Conservation (phyloP, 1,139 yeast species). For the Eremothecium gossypii region DNA sequence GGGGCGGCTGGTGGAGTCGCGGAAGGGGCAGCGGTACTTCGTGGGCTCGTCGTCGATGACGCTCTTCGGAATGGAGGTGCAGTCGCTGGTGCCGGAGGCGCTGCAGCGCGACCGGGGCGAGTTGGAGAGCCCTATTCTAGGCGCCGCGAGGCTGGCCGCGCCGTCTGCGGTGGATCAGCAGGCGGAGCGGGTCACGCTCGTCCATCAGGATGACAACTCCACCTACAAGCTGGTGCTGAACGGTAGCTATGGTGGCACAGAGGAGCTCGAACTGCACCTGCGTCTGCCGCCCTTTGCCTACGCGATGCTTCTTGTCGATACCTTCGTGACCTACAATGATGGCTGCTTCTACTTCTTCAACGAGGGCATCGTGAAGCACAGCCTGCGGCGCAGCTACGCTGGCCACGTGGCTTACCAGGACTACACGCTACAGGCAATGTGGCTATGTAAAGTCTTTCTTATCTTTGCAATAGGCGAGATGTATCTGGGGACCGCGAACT, state of each 20-base stretch:
- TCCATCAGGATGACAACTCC: conserved; percentile 25
- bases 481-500: conserved; percentile 59
- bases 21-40: conserved; percentile 65
- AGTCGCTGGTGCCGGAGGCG: conserved; percentile 36
- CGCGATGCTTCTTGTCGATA: conserved; percentile 65
- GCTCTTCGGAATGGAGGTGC: conserved; percentile 65
- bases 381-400: conserved; percentile 50
- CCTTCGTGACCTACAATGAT: conserved; percentile 69
- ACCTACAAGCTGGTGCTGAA: conserved; percentile 62
- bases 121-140: neutral
- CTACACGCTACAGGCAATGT: conserved; percentile 60
- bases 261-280: conserved; percentile 58
- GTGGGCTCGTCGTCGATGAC: conserved; percentile 82
- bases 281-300: conserved; percentile 69
- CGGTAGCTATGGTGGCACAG: conserved; percentile 38
- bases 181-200: too few relatives aligned
- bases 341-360: conserved; percentile 84
- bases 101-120: conserved; percentile 11
- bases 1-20: conserved; percentile 60
- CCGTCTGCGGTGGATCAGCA: conserved; percentile 5
- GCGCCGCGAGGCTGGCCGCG: neutral
- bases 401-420: conserved; percentile 35
- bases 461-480: conserved; percentile 80
- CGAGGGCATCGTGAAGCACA: conserved; percentile 65
- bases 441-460: conserved; percentile 69